A percentile compares a stretch with the other conserved stretches of the same genome.
These are phyloP conservation scores for Sporisorium exsertum DNA, from an alignment of 1,284 basidiomycete genomes.

Conservation along the genomic window DNA sequence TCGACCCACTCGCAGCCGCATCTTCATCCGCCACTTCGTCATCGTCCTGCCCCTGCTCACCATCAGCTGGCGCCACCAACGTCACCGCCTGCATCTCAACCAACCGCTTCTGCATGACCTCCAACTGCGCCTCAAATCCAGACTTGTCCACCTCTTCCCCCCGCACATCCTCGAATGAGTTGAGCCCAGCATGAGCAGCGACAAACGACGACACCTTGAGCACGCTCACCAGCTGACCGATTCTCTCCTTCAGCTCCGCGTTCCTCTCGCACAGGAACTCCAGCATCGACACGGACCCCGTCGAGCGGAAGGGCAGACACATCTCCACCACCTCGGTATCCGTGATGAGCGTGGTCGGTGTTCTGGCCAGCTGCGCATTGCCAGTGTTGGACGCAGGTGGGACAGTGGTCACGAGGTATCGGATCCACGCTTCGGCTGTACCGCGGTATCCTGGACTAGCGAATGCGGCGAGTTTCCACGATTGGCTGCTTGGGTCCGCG, in stretches of 20 bases:
- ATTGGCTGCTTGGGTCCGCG: slow-evolving; percentile 15
- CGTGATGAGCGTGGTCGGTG: slow-evolving; percentile 13
- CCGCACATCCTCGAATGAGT: background rate
- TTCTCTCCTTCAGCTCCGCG: slow-evolving; percentile 5
- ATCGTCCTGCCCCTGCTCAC: background rate
- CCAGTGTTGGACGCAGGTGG: slow-evolving; percentile 6
- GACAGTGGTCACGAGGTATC: slow-evolving; percentile 21
- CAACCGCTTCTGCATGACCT: slow-evolving; percentile 30
- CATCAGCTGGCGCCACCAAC: background rate
- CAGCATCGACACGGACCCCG: slow-evolving; percentile 5
- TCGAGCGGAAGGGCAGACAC: slow-evolving; percentile 18
- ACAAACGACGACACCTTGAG: slow-evolving; percentile 15
- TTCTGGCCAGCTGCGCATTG: background rate
- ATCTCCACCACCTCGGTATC: slow-evolving; percentile 26
- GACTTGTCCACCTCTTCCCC: background rate
- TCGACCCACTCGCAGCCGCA: background rate
- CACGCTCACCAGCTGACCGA: slow-evolving; percentile 20
- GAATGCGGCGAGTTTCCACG: slow-evolving; percentile 21
- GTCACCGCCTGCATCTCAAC: background rate
- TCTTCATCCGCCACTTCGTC: background rate
- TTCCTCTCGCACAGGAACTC: slow-evolving; percentile 27
- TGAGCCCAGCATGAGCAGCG: background rate
- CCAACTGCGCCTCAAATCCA: slow-evolving; percentile 22
- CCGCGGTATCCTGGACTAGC: slow-evolving; percentile 22
- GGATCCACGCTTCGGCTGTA: slow-evolving; percentile 42